Conservation (phyloP, 1,284 basidiomycete species). For the Ustilago bromivora region DNA sequence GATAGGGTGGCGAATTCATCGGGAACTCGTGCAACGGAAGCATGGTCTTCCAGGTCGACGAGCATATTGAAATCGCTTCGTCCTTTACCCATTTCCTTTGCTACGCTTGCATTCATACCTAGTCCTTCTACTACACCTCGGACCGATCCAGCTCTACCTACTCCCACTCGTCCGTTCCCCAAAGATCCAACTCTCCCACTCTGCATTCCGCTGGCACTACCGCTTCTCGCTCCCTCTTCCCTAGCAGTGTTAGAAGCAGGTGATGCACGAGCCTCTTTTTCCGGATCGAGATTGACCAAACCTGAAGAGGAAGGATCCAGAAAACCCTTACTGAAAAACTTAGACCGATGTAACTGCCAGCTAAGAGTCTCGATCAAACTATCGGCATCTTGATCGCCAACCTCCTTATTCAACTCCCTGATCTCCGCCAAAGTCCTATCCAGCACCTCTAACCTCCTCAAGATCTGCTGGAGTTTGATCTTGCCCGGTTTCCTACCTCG, state of each 20-base stretch:
- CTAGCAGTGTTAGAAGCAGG: background rate
- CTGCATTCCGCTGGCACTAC: background rate
- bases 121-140: background rate
- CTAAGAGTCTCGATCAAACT: slow-evolving; percentile 27
- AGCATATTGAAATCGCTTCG: slow-evolving; percentile 44
- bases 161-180: no score
- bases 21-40: slow-evolving; percentile 28
- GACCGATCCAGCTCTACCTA: background rate
- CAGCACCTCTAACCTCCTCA: slow-evolving; percentile 28
- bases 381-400: slow-evolving; percentile 26
- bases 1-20: slow-evolving; percentile 40
- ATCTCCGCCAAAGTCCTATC: slow-evolving; percentile 36
- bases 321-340: slow-evolving; percentile 28
- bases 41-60: slow-evolving; percentile 49
- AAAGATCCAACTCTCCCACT: no score
- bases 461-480: slow-evolving; percentile 49
- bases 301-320: background rate
- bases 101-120: background rate
- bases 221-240: slow-evolving; percentile 3
- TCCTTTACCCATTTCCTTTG: background rate
- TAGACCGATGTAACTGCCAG: slow-evolving; percentile 42
- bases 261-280: background rate
- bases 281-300: background rate
- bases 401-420: slow-evolving; percentile 28
- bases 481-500: slow-evolving; percentile 46